Conservation (phyloP, 2,329 filamentous ascomycete species). For the Thermoascus crustaceus region DNA sequence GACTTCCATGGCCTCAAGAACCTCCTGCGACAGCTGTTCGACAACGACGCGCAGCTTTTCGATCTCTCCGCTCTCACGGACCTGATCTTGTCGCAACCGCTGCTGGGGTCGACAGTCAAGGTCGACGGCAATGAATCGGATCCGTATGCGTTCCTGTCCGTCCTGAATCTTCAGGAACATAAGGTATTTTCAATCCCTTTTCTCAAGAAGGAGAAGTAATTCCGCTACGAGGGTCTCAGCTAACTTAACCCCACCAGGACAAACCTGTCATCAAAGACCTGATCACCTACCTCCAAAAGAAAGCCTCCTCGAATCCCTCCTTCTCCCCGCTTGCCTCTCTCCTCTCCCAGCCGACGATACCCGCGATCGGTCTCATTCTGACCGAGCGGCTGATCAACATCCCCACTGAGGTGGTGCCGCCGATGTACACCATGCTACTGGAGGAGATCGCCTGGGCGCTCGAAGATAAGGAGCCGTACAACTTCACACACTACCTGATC, state of each 20-base stretch:
- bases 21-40: constrained; percentile 83
- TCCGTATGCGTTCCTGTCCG: constrained; percentile 85
- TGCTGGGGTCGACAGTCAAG: constrained; percentile 90
- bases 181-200: constrained; percentile 32
- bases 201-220: not conserved
- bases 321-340: constrained; percentile 52
- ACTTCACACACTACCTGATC: constrained; percentile 87
- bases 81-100: constrained; percentile 75
- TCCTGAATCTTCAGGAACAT: constrained; percentile 74
- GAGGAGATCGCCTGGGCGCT: constrained; percentile 86
- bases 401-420: constrained; percentile 83
- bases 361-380: constrained; percentile 74
- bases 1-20: constrained; percentile 95
- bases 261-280: constrained; percentile 65
- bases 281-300: constrained; percentile 59
- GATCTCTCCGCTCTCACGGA: constrained; percentile 81
- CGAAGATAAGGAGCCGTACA: constrained; percentile 83
- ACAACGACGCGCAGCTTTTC: constrained; percentile 76
- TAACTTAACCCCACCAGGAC: constrained; percentile 38
- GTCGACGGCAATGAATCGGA: constrained; percentile 92
- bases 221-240: not conserved
- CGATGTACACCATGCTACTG: constrained; percentile 87
- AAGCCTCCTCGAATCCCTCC: constrained; percentile 44
- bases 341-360: constrained; percentile 44
- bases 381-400: constrained; percentile 94